Evolutionary conservation across 441 rosid species (phyloP).

Genomic region (Euphorbia celastroides): DNA sequence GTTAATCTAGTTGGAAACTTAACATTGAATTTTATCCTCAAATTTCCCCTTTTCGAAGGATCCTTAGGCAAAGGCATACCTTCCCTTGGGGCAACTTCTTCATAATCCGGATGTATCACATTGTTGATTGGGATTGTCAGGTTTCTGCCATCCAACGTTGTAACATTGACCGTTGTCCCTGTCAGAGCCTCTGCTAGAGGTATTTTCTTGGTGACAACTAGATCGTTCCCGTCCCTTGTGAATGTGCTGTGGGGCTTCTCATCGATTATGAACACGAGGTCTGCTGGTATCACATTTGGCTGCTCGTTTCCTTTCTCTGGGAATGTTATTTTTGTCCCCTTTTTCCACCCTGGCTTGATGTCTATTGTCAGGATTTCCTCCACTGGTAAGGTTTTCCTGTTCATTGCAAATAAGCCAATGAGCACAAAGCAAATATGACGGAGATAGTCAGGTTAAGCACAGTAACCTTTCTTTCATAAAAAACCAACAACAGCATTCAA

Average conservation of each 20-base stretch:
- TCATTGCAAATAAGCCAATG: too few relatives aligned
- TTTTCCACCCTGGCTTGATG: slow-evolving; percentile 77
- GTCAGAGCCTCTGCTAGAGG: slow-evolving; percentile 68
- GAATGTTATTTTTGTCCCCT: slow-evolving; percentile 68
- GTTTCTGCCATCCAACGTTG: slow-evolving; percentile 54
- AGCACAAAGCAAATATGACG: too few relatives aligned
- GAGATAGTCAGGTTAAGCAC: not conserved
- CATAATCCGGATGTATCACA: slow-evolving; percentile 53
- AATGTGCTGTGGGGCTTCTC: slow-evolving; percentile 67
- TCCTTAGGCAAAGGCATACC: slow-evolving; percentile 86
- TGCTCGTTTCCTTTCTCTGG: slow-evolving; percentile 63
- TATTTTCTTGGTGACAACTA: slow-evolving; percentile 43
- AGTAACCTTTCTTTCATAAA: too few relatives aligned
- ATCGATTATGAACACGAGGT: slow-evolving; percentile 58
- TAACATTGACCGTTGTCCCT: slow-evolving; percentile 46
- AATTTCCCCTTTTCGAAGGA: slow-evolving; percentile 54
- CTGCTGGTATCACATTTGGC: slow-evolving; percentile 56
- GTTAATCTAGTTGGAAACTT: slow-evolving; percentile 60
- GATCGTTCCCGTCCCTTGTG: slow-evolving; percentile 77
- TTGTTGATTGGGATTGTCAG: slow-evolving; percentile 39
- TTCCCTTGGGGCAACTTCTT: slow-evolving; percentile 66
- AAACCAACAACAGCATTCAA: too few relatives aligned
- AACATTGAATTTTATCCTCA: slow-evolving; percentile 63
- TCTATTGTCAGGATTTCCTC: slow-evolving; percentile 65
- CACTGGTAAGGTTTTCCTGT: slow-evolving; percentile 48